Percentiles rank a stretch among this genome's conserved stretches.
Conservation (phyloP, 2,329 filamentous ascomycete species). For the Pezicula radicicola region DNA sequence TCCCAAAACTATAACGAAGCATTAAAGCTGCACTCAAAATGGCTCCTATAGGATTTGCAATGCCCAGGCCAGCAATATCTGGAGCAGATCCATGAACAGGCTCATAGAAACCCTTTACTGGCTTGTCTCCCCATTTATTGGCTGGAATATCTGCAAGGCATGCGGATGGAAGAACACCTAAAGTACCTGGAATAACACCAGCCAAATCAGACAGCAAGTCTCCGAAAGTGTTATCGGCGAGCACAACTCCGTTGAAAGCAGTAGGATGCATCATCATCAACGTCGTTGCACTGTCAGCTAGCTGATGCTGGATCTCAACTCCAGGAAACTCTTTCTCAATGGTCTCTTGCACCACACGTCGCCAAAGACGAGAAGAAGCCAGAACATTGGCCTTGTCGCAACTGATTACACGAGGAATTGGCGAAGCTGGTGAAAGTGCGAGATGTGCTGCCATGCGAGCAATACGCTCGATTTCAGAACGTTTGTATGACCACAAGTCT, state of each 20-base stretch:
- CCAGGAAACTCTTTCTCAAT: conserved; percentile 17
- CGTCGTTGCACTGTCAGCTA: conserved; percentile 21
- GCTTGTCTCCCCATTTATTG: conserved; percentile 27
- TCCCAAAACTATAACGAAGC: conserved; percentile 28
- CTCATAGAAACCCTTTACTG: conserved; percentile 55
- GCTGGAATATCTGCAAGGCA: conserved; percentile 2
- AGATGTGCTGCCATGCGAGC: conserved; percentile 75
- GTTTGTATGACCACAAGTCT: conserved; percentile 82
- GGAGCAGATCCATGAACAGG: conserved; percentile 55
- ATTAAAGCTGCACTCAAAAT: conserved; percentile 57
- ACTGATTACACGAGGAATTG: conserved; percentile 36
- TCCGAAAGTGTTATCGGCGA: conserved; percentile 23
- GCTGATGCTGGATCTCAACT: conserved; percentile 14
- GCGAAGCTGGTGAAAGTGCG: conserved; percentile 69
- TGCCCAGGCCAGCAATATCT: conserved; percentile 51
- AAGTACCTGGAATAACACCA: conserved; percentile 11
- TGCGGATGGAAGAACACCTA: conserved; percentile 2
- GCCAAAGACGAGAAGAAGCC: conserved; percentile 21
- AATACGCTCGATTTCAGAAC: conserved; percentile 80
- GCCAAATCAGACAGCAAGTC: conserved; percentile 25
- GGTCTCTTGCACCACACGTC: conserved; percentile 11
- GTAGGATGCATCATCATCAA: conserved; percentile 14
- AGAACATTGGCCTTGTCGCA: conserved; percentile 26
- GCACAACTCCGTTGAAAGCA: conserved; percentile 20
- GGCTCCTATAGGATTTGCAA: conserved; percentile 52